These are phyloP conservation scores for Saturnispora galanensis DNA, from an alignment of 805 yeast species.

Conservation along the genomic window DNA sequence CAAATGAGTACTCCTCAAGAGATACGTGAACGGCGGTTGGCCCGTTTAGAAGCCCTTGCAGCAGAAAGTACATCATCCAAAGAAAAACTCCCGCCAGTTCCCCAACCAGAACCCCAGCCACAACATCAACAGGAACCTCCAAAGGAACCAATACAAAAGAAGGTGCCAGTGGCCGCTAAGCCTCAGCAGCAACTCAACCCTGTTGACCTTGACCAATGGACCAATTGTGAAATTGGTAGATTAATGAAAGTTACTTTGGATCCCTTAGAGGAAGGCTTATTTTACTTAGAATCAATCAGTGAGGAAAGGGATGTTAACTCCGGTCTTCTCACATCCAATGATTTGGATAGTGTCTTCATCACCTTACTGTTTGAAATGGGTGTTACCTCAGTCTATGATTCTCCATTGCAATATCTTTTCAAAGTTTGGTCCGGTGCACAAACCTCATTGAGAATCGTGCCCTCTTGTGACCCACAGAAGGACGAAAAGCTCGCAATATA, in stretches of 20 bases:
- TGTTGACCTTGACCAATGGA: conserved; percentile 32
- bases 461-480: conserved; percentile 31
- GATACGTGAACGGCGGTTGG: conserved; percentile 39
- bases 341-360: conserved; percentile 43
- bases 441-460: conserved; percentile 33
- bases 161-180: too few species aligned
- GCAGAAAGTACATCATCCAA: background rate
- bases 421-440: conserved; percentile 35
- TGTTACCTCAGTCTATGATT: conserved; percentile 20
- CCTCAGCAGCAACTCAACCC: too few species aligned
- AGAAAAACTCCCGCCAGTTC: background rate
- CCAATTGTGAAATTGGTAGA: conserved; percentile 28
- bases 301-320: conserved; percentile 15
- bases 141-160: background rate
- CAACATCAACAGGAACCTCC: background rate
- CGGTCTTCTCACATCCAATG: conserved; percentile 21
- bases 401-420: conserved; percentile 39
- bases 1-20: conserved; percentile 15
- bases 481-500: conserved; percentile 32
- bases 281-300: conserved; percentile 18
- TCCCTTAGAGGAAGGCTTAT: conserved; percentile 15
- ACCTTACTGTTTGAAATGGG: conserved; percentile 51
- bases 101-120: background rate
- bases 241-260: conserved; percentile 30
- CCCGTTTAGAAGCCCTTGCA: conserved; percentile 29